phyloP scores from a whole-genome alignment of 1,284 basidiomycete genomes.

The Puccinia horiana region DNA sequence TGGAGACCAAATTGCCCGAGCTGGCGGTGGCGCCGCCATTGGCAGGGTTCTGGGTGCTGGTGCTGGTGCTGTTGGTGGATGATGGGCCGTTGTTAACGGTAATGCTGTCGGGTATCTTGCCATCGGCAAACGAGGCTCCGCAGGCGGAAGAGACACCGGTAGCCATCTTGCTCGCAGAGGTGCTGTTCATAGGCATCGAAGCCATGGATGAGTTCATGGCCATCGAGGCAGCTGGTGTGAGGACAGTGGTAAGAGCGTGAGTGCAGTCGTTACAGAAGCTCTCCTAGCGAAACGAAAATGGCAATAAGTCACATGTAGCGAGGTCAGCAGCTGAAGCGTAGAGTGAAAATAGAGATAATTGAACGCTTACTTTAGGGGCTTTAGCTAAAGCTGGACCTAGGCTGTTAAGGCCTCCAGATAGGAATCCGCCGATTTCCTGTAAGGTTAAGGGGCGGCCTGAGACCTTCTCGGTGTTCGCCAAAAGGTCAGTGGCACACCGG shows the following conservation, averaged over 20 bases:
- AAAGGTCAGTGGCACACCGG: conserved; percentile 16
- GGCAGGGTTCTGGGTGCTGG: neutral
- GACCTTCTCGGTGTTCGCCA: conserved; percentile 1
- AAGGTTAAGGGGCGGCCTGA: conserved; percentile 5
- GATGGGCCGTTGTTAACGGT: neutral
- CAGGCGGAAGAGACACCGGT: neutral
- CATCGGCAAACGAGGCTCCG: conserved; percentile 8
- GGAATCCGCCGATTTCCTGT: neutral
- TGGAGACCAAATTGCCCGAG: neutral
- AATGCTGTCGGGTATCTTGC: conserved; percentile 19
- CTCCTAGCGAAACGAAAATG: neutral
- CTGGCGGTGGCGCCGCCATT: neutral
- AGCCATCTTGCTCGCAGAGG: neutral
- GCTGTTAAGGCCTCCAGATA: conserved; percentile 8
- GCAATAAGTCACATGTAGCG: neutral
- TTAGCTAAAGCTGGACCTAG: neutral
- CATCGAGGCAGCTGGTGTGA: neutral
- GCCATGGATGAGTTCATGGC: conserved; percentile 1
- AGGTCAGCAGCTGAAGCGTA: neutral
- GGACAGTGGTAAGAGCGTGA: neutral
- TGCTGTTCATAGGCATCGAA: neutral
- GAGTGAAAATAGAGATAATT: neutral
- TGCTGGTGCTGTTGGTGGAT: neutral
- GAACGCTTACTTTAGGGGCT: conserved; percentile 18
- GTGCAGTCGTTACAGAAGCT: conserved; percentile 22